Evolutionary conservation across 2,329 filamentous ascomycete species (phyloP), one percentile per base, ranked within the genome.

Genomic region (Alternaria sp.): DNA sequence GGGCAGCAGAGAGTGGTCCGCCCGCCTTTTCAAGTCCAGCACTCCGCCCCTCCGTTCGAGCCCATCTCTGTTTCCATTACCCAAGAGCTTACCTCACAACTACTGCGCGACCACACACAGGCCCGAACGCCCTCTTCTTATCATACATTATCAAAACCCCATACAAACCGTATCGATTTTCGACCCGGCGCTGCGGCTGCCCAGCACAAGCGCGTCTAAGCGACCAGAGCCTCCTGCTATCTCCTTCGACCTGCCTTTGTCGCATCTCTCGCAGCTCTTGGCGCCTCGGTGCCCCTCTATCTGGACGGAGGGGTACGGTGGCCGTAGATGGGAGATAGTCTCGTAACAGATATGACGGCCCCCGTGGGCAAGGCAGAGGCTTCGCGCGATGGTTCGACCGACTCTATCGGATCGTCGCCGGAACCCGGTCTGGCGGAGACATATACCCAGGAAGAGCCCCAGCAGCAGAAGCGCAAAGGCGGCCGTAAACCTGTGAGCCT

Each of bases 401-500:
- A 80, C 72, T 84, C 83, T 57, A 80, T 83, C 73, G 82, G 80
- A 69, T 84, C 83, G 57, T 83, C 83, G 55, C 83, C 83, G 46
- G 83, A 85, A 74, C 80, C 77, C 61, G 83, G 83, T 59, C 74
- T 74, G 60, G 70, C 69, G 19, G 77, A 77, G 63, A 73, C 77
- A 62, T 83, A 82, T 74, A 76, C 80, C 72, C 77, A 81, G 69
- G 75, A 82, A 67, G 79, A 83, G 69, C 81, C 81, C 63, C 80
- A 81, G 67, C 82, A 82, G 77, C 93, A 94, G 78, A 99, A 99
- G 86, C 90, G 96, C 77, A 99, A 99, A 85, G 96, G 96, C 77
- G 96, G 96, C 66, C 90, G 96, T 77, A 99, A 98, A 85, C 96
- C 96, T 77, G 96, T 98, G 89, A 81, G 88, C 86, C 71, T 63